phyloP scores from a whole-genome alignment of 2,329 filamentous ascomycete species.

The Stachybotrys echinatus region DNA sequence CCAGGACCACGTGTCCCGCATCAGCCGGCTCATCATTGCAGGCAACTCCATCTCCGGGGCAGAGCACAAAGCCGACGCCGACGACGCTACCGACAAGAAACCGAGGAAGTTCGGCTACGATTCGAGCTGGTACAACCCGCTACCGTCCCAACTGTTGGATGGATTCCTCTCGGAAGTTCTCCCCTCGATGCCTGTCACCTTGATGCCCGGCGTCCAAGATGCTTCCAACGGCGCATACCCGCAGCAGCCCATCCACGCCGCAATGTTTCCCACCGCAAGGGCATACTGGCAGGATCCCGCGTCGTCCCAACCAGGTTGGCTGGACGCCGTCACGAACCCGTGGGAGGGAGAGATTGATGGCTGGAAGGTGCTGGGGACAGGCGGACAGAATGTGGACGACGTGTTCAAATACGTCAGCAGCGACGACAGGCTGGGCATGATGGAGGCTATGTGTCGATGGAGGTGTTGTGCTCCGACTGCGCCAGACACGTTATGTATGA shows the following conservation, averaged over 20 bases:
- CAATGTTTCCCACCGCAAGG: constrained; percentile 78
- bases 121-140: constrained; percentile 77
- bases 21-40: constrained; percentile 83
- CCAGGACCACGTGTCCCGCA: constrained; percentile 57
- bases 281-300: constrained; percentile 54
- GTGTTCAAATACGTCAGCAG: constrained; percentile 85
- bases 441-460: constrained; percentile 94
- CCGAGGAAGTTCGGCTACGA: constrained; percentile 89
- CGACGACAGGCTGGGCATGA: constrained; percentile 75
- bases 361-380: constrained; percentile 79
- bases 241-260: constrained; percentile 87
- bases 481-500: constrained; percentile 88
- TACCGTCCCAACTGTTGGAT: constrained; percentile 80
- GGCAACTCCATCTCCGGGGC: constrained; percentile 82
- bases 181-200: constrained; percentile 79
- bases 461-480: constrained; percentile 87
- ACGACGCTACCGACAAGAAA: constrained; percentile 35
- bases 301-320: constrained; percentile 57
- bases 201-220: constrained; percentile 79
- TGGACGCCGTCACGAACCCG: constrained; percentile 88
- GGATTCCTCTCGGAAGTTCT: constrained; percentile 75
- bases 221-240: constrained; percentile 86
- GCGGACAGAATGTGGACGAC: constrained; percentile 91
- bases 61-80: constrained; percentile 20
- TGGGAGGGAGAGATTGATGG: constrained; percentile 89